phyloP scores from a whole-genome alignment of 371 early-diverging fungal genomes.

The Circinella umbellata region DNA sequence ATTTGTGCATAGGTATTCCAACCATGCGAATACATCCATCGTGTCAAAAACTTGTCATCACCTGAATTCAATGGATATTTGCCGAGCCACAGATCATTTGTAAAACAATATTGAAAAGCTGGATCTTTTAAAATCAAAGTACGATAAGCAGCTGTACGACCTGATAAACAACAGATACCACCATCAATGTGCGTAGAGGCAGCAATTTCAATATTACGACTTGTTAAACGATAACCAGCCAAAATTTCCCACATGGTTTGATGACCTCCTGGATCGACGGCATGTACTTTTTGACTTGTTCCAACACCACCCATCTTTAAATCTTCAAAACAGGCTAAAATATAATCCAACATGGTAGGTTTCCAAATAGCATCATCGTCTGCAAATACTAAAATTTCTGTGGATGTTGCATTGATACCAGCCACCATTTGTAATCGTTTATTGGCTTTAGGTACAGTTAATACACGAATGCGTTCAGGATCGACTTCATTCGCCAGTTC shows the following conservation, averaged over 20 bases:
- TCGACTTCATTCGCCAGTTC: slow-evolving; percentile 58
- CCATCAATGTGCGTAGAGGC: slow-evolving; percentile 76
- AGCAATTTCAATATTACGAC: slow-evolving; percentile 74
- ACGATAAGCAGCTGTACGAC: slow-evolving; percentile 77
- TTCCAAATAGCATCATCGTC: slow-evolving; percentile 78
- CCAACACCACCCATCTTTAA: slow-evolving; percentile 76
- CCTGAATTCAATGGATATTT: slow-evolving; percentile 76
- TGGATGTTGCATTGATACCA: slow-evolving; percentile 67
- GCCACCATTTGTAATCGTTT: slow-evolving; percentile 76
- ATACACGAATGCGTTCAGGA: slow-evolving; percentile 49
- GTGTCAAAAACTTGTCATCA: slow-evolving; percentile 76
- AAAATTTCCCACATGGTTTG: slow-evolving; percentile 76
- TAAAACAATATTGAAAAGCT: slow-evolving; percentile 71
- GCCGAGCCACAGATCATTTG: slow-evolving; percentile 70
- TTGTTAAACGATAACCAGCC: slow-evolving; percentile 69
- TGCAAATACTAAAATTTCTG: slow-evolving; percentile 72
- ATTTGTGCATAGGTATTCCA: slow-evolving; percentile 75
- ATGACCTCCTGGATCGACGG: slow-evolving; percentile 53
- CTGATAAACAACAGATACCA: slow-evolving; percentile 74
- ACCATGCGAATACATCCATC: slow-evolving; percentile 72
- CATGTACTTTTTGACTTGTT: slow-evolving; percentile 68
- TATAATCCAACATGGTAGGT: slow-evolving; percentile 63
- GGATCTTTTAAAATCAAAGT: slow-evolving; percentile 73
- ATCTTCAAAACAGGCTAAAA: slow-evolving; percentile 75
- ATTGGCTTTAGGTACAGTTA: slow-evolving; percentile 63